These are phyloP conservation scores for Myriosclerotinia scirpicola DNA, from an alignment of 2,329 filamentous ascomycete genomes.

Conservation along the genomic window DNA sequence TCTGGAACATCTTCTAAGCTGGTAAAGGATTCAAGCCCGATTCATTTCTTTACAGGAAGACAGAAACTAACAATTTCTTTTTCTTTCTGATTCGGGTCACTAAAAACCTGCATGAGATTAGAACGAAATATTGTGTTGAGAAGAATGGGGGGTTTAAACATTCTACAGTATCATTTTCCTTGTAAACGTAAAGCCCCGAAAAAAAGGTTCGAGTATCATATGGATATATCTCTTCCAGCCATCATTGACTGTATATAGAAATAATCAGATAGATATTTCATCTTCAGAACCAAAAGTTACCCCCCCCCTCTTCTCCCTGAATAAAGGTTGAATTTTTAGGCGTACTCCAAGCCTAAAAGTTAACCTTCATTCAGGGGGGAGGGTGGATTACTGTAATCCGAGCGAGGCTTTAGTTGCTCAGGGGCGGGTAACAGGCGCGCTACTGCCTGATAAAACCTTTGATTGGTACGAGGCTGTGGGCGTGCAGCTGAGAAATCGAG, in stretches of 20 bases:
- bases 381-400: too few relatives aligned
- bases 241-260: neutral
- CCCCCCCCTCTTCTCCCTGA: too few relatives aligned
- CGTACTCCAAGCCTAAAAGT: too few relatives aligned
- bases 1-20: conserved; percentile 6
- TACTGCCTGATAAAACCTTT: neutral
- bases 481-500: neutral
- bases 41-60: neutral
- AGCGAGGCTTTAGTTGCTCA: neutral
- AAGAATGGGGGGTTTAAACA: neutral
- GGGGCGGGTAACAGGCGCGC: conserved; percentile 8
- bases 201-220: conserved; percentile 5
- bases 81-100: neutral
- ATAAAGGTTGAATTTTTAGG: too few relatives aligned
- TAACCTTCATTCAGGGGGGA: too few relatives aligned
- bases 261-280: neutral
- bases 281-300: neutral
- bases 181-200: neutral
- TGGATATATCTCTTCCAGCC: neutral
- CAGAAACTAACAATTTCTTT: neutral
- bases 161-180: too few relatives aligned
- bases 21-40: conserved; percentile 1
- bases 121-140: neutral
- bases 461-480: conserved; percentile 1
- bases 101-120: neutral